These are phyloP conservation scores for Chrysanthemum seticuspe DNA, from an alignment of 129 eudicot genomes.

Conservation along the genomic window DNA sequence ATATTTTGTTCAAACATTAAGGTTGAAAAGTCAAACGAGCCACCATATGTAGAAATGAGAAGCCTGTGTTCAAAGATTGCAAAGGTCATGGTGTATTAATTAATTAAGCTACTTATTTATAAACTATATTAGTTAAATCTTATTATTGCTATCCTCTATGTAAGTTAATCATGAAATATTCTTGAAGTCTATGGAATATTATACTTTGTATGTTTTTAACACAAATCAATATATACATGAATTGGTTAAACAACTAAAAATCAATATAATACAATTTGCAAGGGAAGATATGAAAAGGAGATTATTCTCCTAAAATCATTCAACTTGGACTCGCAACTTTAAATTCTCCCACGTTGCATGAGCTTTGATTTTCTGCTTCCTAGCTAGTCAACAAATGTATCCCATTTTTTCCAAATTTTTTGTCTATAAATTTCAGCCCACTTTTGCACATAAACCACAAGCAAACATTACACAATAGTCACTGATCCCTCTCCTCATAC, in stretches of 20 bases:
- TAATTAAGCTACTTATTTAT: background rate
- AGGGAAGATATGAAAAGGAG: background rate
- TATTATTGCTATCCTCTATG: background rate
- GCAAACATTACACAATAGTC: conserved; percentile 6
- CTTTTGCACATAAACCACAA: conserved; percentile 18
- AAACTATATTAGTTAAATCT: background rate
- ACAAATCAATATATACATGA: background rate
- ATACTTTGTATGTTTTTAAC: background rate
- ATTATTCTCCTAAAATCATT: background rate
- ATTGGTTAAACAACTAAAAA: background rate
- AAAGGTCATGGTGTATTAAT: conserved; percentile 9
- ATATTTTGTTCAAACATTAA: background rate
- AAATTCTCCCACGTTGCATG: conserved; percentile 24
- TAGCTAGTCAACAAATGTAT: conserved; percentile 24
- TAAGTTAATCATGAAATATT: background rate
- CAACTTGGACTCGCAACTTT: conserved; percentile 36
- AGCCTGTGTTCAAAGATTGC: conserved; percentile 27
- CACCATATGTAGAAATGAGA: conserved; percentile 26
- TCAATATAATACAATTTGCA: background rate
- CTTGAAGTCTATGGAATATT: background rate
- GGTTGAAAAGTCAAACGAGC: conserved; percentile 34
- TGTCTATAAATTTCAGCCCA: conserved; percentile 29
- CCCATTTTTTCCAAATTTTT: background rate
- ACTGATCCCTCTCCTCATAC: background rate
- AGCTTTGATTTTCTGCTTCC: conserved; percentile 15